A percentile compares a stretch with the other conserved stretches of the same genome.
These are phyloP conservation scores for Schizochytrium sp. DNA, from an alignment of 108 stramenopile genomes.

Conservation along the genomic window DNA sequence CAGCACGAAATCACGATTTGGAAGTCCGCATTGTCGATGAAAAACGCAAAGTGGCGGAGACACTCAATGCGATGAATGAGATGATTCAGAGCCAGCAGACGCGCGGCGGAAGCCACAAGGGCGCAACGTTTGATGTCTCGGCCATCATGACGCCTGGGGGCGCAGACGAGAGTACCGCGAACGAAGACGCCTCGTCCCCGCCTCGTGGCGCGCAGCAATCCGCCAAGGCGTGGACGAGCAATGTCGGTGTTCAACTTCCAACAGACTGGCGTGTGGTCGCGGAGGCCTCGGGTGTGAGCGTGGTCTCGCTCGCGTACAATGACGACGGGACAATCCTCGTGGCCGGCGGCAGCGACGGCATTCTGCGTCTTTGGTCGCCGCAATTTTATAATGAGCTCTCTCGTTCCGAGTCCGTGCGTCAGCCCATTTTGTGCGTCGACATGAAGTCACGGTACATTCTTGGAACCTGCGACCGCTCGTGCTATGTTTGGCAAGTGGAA, in stretches of 20 bases:
- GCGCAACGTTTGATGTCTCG: background rate
- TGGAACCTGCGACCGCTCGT: background rate
- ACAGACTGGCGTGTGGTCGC: background rate
- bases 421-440: background rate
- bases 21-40: background rate
- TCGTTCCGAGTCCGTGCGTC: background rate
- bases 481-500: background rate
- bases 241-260: background rate
- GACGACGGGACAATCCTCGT: background rate
- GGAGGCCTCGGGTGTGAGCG: background rate
- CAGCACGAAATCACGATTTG: background rate
- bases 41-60: conserved; percentile 3
- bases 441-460: background rate
- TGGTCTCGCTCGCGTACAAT: background rate
- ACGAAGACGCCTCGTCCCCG: background rate
- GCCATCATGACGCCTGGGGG: background rate
- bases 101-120: background rate
- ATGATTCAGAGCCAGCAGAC: background rate
- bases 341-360: background rate
- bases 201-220: background rate
- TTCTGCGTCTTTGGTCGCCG: background rate
- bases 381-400: background rate
- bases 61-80: conserved; percentile 5
- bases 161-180: background rate
- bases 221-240: background rate